Percentiles rank a stretch among this genome's conserved stretches.
These are phyloP conservation scores for Clonostachys rhizophaga DNA, from an alignment of 2,329 filamentous ascomycete genomes.

Conservation along the genomic window DNA sequence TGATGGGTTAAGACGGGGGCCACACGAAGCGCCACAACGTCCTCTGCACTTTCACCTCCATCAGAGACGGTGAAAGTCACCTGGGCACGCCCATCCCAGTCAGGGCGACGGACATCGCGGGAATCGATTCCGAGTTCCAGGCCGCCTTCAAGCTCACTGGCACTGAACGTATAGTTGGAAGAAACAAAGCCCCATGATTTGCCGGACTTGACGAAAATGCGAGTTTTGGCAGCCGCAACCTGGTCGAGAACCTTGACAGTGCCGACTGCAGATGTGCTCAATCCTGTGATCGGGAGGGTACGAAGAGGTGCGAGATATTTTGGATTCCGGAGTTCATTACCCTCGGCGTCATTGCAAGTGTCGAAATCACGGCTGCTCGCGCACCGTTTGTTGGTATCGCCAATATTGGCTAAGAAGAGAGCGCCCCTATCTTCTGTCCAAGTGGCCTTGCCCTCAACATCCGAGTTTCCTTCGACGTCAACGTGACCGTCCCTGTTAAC, in stretches of 20 bases:
- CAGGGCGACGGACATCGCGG: slow-evolving; percentile 15
- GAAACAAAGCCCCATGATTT: slow-evolving; percentile 17
- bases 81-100: slow-evolving; percentile 19
- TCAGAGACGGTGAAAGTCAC: slow-evolving; percentile 20
- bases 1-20: slow-evolving; percentile 31
- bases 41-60: slow-evolving; percentile 6
- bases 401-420: slow-evolving; percentile 29
- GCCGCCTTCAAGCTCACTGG: slow-evolving; percentile 15
- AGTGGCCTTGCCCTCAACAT: slow-evolving; percentile 12
- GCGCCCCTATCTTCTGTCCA: slow-evolving; percentile 18
- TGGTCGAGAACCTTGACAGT: slow-evolving; percentile 7
- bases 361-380: slow-evolving; percentile 17
- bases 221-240: slow-evolving; percentile 10
- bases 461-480: slow-evolving; percentile 12
- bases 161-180: slow-evolving; percentile 17
- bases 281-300: slow-evolving; percentile 15
- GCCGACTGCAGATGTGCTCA: slow-evolving; percentile 9
- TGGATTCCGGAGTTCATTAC: slow-evolving; percentile 19
- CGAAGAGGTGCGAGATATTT: slow-evolving; percentile 21
- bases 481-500: slow-evolving; percentile 25
- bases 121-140: slow-evolving; percentile 28
- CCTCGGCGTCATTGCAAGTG: slow-evolving; percentile 26
- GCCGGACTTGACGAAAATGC: slow-evolving; percentile 15
- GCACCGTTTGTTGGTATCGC: slow-evolving; percentile 22
- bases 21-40: slow-evolving; percentile 23